phyloP scores from a whole-genome alignment of 108 stramenopile species.

The Cyclostephanos tholiformis region DNA sequence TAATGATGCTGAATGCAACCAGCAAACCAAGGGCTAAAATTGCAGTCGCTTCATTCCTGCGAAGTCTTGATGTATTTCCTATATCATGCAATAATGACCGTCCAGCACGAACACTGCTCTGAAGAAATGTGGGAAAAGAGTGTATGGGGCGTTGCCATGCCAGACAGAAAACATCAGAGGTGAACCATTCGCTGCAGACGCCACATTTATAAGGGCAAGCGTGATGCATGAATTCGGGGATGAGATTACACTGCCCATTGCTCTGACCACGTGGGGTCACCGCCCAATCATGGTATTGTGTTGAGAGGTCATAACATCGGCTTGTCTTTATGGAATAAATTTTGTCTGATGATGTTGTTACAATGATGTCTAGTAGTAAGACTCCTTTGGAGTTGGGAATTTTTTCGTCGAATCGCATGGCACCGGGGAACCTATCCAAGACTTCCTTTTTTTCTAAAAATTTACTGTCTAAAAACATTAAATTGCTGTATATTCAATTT shows the following conservation, averaged over 20 bases:
- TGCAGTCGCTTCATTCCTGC: constrained; percentile 10
- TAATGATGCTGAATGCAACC: constrained; percentile 14
- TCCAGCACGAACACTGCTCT: not conserved
- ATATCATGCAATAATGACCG: constrained; percentile 7
- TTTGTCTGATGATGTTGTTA: not conserved
- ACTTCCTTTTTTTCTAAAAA: too few species aligned
- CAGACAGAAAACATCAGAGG: constrained; percentile 12
- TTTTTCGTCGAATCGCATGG: constrained; percentile 9
- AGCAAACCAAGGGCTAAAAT: constrained; percentile 26
- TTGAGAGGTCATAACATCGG: constrained; percentile 29
- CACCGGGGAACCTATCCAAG: constrained; percentile 25
- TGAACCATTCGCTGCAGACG: constrained; percentile 20
- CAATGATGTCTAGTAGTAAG: constrained; percentile 12
- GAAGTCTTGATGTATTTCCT: not conserved
- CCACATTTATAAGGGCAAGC: constrained; percentile 22
- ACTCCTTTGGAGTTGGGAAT: constrained; percentile 8
- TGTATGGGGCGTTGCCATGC: constrained; percentile 23
- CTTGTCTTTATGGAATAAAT: not conserved
- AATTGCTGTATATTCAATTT: too few species aligned
- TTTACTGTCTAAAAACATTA: too few species aligned
- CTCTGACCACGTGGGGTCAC: not conserved
- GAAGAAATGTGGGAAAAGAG: constrained; percentile 13
- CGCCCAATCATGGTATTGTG: constrained; percentile 20
- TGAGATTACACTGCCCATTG: constrained; percentile 8
- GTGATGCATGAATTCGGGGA: constrained; percentile 38